Conservation (phyloP, 2,329 filamentous ascomycete genomes). For the Penicillium sp. region DNA sequence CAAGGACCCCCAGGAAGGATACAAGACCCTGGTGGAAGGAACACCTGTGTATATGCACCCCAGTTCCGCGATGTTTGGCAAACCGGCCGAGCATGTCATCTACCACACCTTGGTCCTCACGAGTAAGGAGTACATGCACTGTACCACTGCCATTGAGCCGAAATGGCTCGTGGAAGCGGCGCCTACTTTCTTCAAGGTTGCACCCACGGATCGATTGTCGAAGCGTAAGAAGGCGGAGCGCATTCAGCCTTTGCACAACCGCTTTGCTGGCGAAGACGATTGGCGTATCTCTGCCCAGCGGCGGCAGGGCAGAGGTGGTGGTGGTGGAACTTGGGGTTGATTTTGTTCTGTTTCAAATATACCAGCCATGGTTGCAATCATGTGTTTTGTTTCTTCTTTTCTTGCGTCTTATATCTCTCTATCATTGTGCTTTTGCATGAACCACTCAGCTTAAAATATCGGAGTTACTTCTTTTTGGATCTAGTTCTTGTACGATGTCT, state of each 20-base stretch:
- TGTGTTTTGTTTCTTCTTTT: background rate
- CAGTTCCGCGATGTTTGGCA: constrained; percentile 85
- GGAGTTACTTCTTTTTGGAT: background rate
- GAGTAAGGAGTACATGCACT: constrained; percentile 96
- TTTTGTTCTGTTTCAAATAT: constrained; percentile 8
- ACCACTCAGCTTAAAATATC: background rate
- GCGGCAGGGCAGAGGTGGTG: constrained; percentile 76
- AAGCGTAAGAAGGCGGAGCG: constrained; percentile 92
- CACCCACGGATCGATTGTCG: constrained; percentile 77
- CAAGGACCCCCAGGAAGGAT: constrained; percentile 94
- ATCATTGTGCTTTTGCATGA: background rate
- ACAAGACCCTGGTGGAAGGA: constrained; percentile 94
- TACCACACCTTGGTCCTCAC: constrained; percentile 64
- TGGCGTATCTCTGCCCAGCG: constrained; percentile 90
- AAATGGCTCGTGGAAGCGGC: constrained; percentile 92
- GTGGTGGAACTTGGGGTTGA: constrained; percentile 85
- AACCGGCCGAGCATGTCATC: constrained; percentile 93
- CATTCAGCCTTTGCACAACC: constrained; percentile 92
- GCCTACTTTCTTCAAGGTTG: constrained; percentile 99
- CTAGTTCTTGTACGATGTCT: background rate
- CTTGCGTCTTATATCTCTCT: background rate
- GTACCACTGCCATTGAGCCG: constrained; percentile 86
- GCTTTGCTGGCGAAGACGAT: constrained; percentile 87
- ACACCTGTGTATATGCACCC: constrained; percentile 96
- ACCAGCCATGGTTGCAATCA: constrained; percentile 1